These are phyloP conservation scores for Asterophora parasitica DNA, from an alignment of 768 basidiomycete species.

Conservation along the genomic window DNA sequence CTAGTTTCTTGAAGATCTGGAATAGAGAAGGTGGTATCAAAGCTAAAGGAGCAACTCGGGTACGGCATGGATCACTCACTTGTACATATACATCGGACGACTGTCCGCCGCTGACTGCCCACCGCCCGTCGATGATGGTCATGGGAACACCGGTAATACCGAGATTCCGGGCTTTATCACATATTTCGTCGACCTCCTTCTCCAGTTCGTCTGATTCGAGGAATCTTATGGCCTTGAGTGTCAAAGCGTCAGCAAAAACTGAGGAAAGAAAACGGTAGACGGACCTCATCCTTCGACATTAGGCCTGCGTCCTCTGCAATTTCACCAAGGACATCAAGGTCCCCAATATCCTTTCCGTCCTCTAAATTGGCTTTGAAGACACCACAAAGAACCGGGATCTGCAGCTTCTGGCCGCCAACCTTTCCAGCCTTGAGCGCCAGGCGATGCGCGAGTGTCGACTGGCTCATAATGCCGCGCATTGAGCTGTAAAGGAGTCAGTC, in stretches of 20 bases:
- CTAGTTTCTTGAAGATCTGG: slow-evolving; percentile 50
- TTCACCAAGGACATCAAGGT: slow-evolving; percentile 52
- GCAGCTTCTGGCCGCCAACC: slow-evolving; percentile 55
- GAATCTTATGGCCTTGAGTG: slow-evolving; percentile 54
- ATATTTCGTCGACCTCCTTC: slow-evolving; percentile 59
- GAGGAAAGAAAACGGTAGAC: neutral
- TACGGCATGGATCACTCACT: slow-evolving; percentile 31
- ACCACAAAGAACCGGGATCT: slow-evolving; percentile 49
- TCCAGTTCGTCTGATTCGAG: slow-evolving; percentile 60
- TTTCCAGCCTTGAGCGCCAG: slow-evolving; percentile 65
- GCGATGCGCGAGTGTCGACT: slow-evolving; percentile 69
- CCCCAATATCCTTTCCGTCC: slow-evolving; percentile 58
- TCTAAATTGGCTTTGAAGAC: slow-evolving; percentile 68
- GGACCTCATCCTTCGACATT: slow-evolving; percentile 58
- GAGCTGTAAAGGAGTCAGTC: slow-evolving; percentile 30
- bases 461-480: slow-evolving; percentile 55
- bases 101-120: slow-evolving; percentile 74
- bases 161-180: slow-evolving; percentile 53
- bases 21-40: neutral
- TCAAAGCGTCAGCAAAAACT: slow-evolving; percentile 1
- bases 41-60: neutral
- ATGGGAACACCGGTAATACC: slow-evolving; percentile 79
- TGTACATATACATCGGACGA: slow-evolving; percentile 65
- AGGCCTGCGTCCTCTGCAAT: slow-evolving; percentile 51
- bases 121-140: slow-evolving; percentile 73